Evolutionary conservation across 1,284 basidiomycete genomes (phyloP).

Genomic region (Sanghuangporus sanghuang): DNA sequence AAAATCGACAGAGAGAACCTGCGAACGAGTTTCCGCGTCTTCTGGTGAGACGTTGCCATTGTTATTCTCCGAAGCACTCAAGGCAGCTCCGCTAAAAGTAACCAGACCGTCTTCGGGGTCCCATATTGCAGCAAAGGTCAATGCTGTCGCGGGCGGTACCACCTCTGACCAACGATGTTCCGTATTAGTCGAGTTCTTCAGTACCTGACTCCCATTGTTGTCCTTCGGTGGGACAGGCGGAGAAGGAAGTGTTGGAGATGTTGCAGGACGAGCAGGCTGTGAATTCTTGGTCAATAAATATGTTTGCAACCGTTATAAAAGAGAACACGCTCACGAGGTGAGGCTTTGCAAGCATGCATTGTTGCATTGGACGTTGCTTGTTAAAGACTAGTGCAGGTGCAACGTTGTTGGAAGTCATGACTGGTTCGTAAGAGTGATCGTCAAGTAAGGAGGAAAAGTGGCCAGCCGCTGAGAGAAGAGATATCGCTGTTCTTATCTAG

Average conservation of each 20-base stretch:
- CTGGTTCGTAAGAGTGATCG: background rate
- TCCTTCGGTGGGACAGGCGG: background rate
- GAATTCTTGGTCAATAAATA: background rate
- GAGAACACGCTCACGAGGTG: background rate
- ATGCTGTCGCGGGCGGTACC: constrained; percentile 46
- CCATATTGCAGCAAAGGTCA: constrained; percentile 56
- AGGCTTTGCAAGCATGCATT: background rate
- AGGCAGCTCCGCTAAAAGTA: constrained; percentile 46
- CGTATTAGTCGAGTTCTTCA: background rate
- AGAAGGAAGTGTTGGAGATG: background rate
- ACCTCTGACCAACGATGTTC: constrained; percentile 48
- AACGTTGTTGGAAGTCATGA: background rate
- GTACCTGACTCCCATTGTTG: background rate
- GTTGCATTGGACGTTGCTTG: background rate
- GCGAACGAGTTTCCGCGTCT: constrained; percentile 13
- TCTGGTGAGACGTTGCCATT: constrained; percentile 1
- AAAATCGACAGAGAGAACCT: constrained; percentile 14
- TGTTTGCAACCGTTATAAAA: background rate
- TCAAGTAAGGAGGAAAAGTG: background rate
- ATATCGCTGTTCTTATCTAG: background rate
- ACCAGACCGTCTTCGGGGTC: constrained; percentile 52
- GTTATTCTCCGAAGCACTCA: constrained; percentile 22
- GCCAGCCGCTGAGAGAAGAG: background rate
- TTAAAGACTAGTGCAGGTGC: background rate
- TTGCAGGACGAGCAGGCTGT: background rate